Conservation (phyloP, 805 yeast genomes). For the Candida golubevii region DNA sequence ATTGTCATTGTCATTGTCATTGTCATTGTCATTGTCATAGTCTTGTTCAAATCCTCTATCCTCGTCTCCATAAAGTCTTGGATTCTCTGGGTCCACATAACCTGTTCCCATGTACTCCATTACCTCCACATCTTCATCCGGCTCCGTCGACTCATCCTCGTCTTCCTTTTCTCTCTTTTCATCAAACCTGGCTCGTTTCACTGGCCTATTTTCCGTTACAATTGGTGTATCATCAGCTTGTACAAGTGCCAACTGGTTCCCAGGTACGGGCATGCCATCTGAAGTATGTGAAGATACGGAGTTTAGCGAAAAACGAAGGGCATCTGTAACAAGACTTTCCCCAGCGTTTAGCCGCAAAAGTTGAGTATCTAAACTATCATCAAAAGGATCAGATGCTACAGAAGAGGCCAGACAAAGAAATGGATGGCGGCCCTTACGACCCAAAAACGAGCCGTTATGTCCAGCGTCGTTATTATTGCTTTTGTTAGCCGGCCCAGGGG, state of each 20-base stretch:
- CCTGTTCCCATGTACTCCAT: too few species aligned
- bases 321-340: not conserved
- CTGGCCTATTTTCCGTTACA: not conserved
- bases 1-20: too few species aligned
- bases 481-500: constrained; percentile 1
- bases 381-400: constrained; percentile 22
- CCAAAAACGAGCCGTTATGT: too few species aligned
- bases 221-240: not conserved
- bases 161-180: too few species aligned
- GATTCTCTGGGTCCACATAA: not conserved
- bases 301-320: not conserved
- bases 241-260: constrained; percentile 15
- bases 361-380: constrained; percentile 22
- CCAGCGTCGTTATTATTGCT: not conserved
- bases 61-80: not conserved
- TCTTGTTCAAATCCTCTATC: too few species aligned
- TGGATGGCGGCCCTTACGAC: constrained; percentile 1
- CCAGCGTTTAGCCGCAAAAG: constrained; percentile 8
- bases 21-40: too few species aligned
- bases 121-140: too few species aligned
- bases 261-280: constrained; percentile 7
- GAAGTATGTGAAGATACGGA: not conserved
- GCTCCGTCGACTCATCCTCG: too few species aligned
- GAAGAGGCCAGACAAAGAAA: constrained; percentile 12
- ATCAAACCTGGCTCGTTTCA: not conserved